Conservation (phyloP, 2,329 filamentous ascomycete genomes). For the Ophidiomyces ophidiicola region DNA sequence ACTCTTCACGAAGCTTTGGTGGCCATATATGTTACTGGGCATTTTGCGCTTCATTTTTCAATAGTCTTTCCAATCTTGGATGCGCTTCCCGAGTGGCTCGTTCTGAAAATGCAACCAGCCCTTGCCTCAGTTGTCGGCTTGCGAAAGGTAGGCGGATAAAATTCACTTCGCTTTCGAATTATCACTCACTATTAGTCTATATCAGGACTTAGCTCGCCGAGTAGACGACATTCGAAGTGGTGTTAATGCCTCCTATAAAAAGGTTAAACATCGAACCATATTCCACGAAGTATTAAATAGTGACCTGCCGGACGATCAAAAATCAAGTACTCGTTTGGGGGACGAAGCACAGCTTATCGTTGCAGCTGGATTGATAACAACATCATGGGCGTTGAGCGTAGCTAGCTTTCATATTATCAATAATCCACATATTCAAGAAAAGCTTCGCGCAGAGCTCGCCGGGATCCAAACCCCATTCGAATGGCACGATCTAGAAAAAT, state of each 20-base stretch:
- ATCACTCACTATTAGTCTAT: not conserved
- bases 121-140: slow-evolving; percentile 14
- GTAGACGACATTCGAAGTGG: slow-evolving; percentile 13
- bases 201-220: slow-evolving; percentile 13
- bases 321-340: slow-evolving; percentile 17
- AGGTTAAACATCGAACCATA: slow-evolving; percentile 17
- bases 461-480: slow-evolving; percentile 9
- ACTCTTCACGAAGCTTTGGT: slow-evolving; percentile 13
- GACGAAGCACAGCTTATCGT: slow-evolving; percentile 21
- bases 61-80: slow-evolving; percentile 18
- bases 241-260: slow-evolving; percentile 9
- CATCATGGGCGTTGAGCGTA: slow-evolving; percentile 17
- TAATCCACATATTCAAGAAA: slow-evolving; percentile 12
- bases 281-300: slow-evolving; percentile 22
- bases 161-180: not conserved
- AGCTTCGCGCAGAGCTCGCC: slow-evolving; percentile 16
- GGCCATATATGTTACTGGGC: slow-evolving; percentile 14
- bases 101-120: slow-evolving; percentile 15
- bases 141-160: slow-evolving; percentile 12
- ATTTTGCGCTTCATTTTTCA: slow-evolving; percentile 17
- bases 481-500: slow-evolving; percentile 19
- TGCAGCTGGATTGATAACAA: slow-evolving; percentile 20
- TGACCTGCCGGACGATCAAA: slow-evolving; percentile 18
- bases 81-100: slow-evolving; percentile 18
- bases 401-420: slow-evolving; percentile 19